phyloP scores from a whole-genome alignment of 805 yeast species.

The Kodamaea neixiangensis region DNA sequence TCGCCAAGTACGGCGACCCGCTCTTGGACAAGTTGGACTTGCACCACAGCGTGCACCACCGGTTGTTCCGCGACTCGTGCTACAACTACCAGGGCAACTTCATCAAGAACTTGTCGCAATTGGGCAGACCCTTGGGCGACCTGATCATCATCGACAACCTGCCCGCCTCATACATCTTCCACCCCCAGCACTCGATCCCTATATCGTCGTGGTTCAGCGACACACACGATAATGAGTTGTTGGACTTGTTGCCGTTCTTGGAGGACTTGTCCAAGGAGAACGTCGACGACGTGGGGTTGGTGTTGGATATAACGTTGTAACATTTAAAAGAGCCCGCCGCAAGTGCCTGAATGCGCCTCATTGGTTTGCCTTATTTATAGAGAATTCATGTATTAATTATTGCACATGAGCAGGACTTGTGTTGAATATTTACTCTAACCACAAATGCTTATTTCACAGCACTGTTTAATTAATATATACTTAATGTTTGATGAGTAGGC shows the following conservation, averaged over 20 bases:
- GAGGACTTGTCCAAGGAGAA: constrained; percentile 73
- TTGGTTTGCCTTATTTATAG: constrained; percentile 8
- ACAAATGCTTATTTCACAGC: constrained; percentile 2
- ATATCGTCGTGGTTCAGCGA: constrained; percentile 98
- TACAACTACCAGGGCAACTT: constrained; percentile 92
- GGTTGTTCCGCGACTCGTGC: constrained; percentile 93
- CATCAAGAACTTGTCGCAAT: constrained; percentile 88
- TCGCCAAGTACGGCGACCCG: constrained; percentile 95
- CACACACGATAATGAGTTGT: constrained; percentile 91
- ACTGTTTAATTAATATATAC: constrained; percentile 4
- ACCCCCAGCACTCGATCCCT: constrained; percentile 97
- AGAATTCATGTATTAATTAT: constrained; percentile 9
- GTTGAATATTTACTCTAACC: constrained; percentile 8
- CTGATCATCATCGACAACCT: constrained; percentile 93
- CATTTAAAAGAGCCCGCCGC: neutral
- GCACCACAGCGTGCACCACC: constrained; percentile 76
- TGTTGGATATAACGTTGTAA: constrained; percentile 71
- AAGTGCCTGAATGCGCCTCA: neutral
- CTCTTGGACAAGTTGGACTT: constrained; percentile 83
- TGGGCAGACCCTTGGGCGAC: constrained; percentile 88
- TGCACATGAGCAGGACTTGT: constrained; percentile 15
- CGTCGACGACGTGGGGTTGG: constrained; percentile 84
- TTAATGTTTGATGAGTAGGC: neutral
- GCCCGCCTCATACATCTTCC: constrained; percentile 97
- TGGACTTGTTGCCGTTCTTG: constrained; percentile 87